A percentile compares a stretch with the other conserved stretches of the same genome.
Conservation (phyloP, 2,329 filamentous ascomycete genomes). For the Penicillium sp. region DNA sequence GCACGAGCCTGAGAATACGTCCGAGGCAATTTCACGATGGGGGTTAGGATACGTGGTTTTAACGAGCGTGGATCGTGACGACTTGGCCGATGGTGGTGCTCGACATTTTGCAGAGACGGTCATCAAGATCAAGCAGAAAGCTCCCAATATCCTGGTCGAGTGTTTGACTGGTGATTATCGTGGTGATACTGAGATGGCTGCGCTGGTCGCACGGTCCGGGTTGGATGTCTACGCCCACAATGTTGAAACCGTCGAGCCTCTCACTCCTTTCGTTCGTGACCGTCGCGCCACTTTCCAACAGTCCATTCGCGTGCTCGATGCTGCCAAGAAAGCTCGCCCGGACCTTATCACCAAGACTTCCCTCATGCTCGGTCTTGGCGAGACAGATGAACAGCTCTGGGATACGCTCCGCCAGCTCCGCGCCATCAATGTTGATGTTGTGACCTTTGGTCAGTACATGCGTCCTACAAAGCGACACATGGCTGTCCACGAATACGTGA, state of each 20-base stretch:
- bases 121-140: conserved; percentile 80
- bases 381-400: conserved; percentile 81
- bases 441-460: conserved; percentile 99
- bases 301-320: conserved; percentile 69
- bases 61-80: conserved; percentile 89
- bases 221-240: conserved; percentile 97
- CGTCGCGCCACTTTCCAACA: conserved; percentile 83
- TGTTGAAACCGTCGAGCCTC: conserved; percentile 83
- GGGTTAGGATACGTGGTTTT: conserved; percentile 93
- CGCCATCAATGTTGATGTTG: conserved; percentile 77
- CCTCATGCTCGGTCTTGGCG: conserved; percentile 91
- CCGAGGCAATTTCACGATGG: conserved; percentile 87
- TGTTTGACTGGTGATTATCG: conserved; percentile 68
- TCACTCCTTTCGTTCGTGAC: conserved; percentile 87
- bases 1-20: conserved; percentile 94
- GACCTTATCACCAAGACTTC: conserved; percentile 96
- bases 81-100: conserved; percentile 81
- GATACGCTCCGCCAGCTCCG: conserved; percentile 74
- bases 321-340: conserved; percentile 70
- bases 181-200: conserved; percentile 82
- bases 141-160: conserved; percentile 42
- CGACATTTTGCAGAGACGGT: conserved; percentile 91
- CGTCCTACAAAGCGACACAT: conserved; percentile 96
- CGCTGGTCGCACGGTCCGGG: conserved; percentile 75
- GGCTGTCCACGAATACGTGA: conserved; percentile 92